Evolutionary conservation across 2,329 filamentous ascomycete species (phyloP).

Genomic region (Fusarium subtropicale): DNA sequence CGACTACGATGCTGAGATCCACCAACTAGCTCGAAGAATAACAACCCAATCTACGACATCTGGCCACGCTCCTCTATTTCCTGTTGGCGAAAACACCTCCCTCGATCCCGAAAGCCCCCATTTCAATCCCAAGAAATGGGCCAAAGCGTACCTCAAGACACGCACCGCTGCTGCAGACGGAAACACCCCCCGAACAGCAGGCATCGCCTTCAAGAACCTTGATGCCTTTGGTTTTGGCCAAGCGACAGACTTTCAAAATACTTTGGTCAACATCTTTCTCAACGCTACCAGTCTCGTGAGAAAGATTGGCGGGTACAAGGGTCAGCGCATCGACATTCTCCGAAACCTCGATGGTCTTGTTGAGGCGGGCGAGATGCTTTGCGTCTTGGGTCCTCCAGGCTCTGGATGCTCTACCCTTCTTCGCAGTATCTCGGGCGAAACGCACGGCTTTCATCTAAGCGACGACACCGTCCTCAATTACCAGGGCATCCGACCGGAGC

Average conservation of each 20-base stretch:
- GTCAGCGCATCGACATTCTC: conserved; percentile 72
- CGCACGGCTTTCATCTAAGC: conserved; percentile 78
- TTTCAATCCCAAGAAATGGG: conserved; percentile 58
- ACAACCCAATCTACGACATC: conserved; percentile 24
- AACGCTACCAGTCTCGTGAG: conserved; percentile 56
- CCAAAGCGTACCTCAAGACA: conserved; percentile 52
- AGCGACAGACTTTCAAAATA: conserved; percentile 75
- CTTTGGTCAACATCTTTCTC: conserved; percentile 67
- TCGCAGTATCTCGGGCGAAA: conserved; percentile 83
- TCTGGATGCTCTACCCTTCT: conserved; percentile 82
- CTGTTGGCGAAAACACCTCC: conserved; percentile 24
- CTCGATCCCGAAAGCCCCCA: conserved; percentile 55
- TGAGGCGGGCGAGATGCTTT: conserved; percentile 75
- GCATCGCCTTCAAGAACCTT: conserved; percentile 72
- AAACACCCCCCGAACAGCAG: conserved; percentile 65
- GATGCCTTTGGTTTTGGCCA: conserved; percentile 73
- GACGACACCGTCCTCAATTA: conserved; percentile 79
- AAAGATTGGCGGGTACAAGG: conserved; percentile 62
- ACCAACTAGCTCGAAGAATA: conserved; percentile 27
- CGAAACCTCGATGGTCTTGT: conserved; percentile 73
- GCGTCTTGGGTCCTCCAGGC: conserved; percentile 75
- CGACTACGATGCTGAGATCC: conserved; percentile 9
- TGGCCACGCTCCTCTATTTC: conserved; percentile 35
- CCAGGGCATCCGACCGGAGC: conserved; percentile 69
- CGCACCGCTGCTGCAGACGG: conserved; percentile 54